phyloP scores from a whole-genome alignment of 805 yeast species.

The Suhomyces emberorum region DNA sequence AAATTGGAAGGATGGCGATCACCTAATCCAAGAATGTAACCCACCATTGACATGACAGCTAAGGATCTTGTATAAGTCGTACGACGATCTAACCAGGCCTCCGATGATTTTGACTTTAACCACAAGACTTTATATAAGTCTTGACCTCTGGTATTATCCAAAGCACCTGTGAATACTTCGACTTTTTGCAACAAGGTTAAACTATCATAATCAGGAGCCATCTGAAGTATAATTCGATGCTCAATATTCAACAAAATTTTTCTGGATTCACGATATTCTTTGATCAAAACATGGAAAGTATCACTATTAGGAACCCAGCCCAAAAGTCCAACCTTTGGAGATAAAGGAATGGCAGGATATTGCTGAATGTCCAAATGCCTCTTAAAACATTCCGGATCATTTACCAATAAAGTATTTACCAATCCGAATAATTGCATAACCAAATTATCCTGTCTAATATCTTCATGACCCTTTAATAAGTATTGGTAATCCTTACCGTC shows the following conservation, averaged over 20 bases:
- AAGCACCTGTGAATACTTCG: slow-evolving; percentile 93
- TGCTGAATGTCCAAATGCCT: slow-evolving; percentile 91
- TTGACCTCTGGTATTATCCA: slow-evolving; percentile 94
- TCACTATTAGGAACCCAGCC: slow-evolving; percentile 99
- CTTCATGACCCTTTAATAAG: slow-evolving; percentile 92
- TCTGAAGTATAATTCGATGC: slow-evolving; percentile 92
- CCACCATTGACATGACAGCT: slow-evolving; percentile 99
- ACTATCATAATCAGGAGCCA: slow-evolving; percentile 96
- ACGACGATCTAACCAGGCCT: slow-evolving; percentile 96
- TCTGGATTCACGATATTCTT: slow-evolving; percentile 89
- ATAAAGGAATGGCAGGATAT: slow-evolving; percentile 89
- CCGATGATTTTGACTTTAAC: slow-evolving; percentile 94
- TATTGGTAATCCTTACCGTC: slow-evolving; percentile 90
- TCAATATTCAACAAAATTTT: slow-evolving; percentile 88
- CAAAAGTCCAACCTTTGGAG: slow-evolving; percentile 93
- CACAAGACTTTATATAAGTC: slow-evolving; percentile 93
- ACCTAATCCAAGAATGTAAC: slow-evolving; percentile 93
- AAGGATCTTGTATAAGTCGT: slow-evolving; percentile 93
- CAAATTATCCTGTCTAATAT: slow-evolving; percentile 92
- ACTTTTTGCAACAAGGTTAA: slow-evolving; percentile 87
- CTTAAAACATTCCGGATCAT: slow-evolving; percentile 94
- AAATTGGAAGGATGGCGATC: slow-evolving; percentile 97
- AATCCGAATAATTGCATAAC: slow-evolving; percentile 97
- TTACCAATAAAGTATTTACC: slow-evolving; percentile 83
- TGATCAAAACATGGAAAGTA: slow-evolving; percentile 88